Base-by-base conservation (phyloP, 2,329 filamentous ascomycete genomes). In the Aspergillus proliferans region DNA sequence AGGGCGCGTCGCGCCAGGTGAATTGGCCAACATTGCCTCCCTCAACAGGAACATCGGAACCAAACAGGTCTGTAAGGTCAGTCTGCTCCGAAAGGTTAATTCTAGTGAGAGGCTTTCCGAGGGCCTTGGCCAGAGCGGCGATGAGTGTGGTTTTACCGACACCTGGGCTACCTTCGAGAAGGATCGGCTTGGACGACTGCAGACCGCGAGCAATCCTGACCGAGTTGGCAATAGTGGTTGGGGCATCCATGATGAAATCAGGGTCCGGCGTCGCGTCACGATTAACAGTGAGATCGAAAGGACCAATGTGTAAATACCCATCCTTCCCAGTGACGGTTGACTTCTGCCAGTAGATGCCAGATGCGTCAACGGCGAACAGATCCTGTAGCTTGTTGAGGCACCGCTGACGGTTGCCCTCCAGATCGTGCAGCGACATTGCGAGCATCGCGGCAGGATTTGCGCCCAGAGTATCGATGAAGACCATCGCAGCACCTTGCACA, bases 31-130 rank as follows among this genome's bases (percentile, higher is more conserved):
- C 86, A 61, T 87, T 84, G 1, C 87, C 89, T n/a, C 90, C 91
- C 70, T 97, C 93, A 3, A 95, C 84, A 0, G 93, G 93, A 6
- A 95, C 89, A 72, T 98, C 93, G 0, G 92, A 95, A 51, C 93
- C 93, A 66, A 98, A 98, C 1, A 98, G 76, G 66, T 98, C 93
- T 80, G 97, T 96, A 45, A 98, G 74, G 68, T 98, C 93, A 0
- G 94, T 98, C 71, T 98, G 93, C 59, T 98, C 93, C 0, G 93
- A 97, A 51, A 99, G 76, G 63, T 99, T 99, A 70, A 99, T 96
- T 59, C 93, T 82, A 0, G 90, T 95, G 54, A 99, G 72, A 6
- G 87, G 86, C 53, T 85, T 85, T 4, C 91, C 89, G 55, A 88
- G 86, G 3, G 85, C 84, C 57, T 81, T 80, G 1, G 94, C 87